Base-by-base conservation (phyloP, 2,329 filamentous ascomycete genomes). In the Neonectria faginata region DNA sequence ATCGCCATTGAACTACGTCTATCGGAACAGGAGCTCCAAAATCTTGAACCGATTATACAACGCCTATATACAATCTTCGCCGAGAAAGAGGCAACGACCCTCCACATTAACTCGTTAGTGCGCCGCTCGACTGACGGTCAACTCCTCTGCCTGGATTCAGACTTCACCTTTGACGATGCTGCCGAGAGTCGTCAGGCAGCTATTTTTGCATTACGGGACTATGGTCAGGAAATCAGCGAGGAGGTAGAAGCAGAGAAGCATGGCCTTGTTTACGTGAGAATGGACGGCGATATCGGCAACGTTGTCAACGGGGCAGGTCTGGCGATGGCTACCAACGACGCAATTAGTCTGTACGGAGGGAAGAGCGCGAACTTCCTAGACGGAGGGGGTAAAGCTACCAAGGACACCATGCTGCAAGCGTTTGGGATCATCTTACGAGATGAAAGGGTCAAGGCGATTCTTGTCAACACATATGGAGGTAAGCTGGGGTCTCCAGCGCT, bases 261-360 rank as follows among this genome's bases (percentile, higher is more conserved):
- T 62, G 92, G 92, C 3, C 93, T 97, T 70, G 91, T 96, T 0
- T 97, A 94, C 76, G 86, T 97, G 67, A 90, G 87, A 72, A 79
- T 85, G 62, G 70, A 77, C 1, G 83, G 84, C 2, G 89, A 89
- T 66, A 90, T 97, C 57, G 94, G 93, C 41, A 97, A 92, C 0
- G 83, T 97, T 67, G 93, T 97, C 68, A 97, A 97, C 74, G 93
- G 94, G 47, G 94, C 94, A 0, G 94, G 94, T 0, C 85, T 97
- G 1, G 93, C 93, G 0, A 96, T 97, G 92, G 96, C 96, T 76
- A 97, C 93, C 0, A 89, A 94, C 64, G 94, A 97, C 76, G 91
- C 92, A 0, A 86, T 97, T 2, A 83, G 86, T 2, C 80, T 88
- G 12, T 86, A 88, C 59, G 90, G 90, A 9, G 92, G 92, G 2